phyloP scores from a whole-genome alignment of 768 basidiomycete genomes.

The Termitomyces bulborhizus region DNA sequence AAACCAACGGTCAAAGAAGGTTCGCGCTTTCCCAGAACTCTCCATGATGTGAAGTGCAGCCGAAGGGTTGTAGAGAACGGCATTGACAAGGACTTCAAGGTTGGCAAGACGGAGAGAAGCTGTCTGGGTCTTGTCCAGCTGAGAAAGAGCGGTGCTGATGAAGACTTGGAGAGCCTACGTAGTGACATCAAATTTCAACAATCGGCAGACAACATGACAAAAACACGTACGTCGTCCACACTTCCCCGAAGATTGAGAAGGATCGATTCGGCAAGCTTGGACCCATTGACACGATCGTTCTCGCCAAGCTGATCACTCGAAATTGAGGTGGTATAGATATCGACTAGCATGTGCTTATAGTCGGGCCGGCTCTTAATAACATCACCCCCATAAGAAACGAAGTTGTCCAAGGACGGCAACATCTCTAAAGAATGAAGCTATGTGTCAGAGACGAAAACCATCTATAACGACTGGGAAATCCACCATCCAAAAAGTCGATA shows the following conservation, averaged over 20 bases:
- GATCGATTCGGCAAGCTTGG: conserved; percentile 78
- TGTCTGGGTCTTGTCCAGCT: conserved; percentile 59
- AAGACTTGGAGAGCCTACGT: conserved; percentile 58
- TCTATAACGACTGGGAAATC: conserved; percentile 13
- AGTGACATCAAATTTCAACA: conserved; percentile 2
- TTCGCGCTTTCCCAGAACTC: conserved; percentile 50
- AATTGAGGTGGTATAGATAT: conserved; percentile 77
- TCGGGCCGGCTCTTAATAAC: conserved; percentile 65
- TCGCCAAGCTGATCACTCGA: conserved; percentile 71
- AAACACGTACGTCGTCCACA: conserved; percentile 62
- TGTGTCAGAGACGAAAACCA: not conserved
- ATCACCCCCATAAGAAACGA: conserved; percentile 77
- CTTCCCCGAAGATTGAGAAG: conserved; percentile 74
- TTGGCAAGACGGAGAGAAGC: conserved; percentile 65
- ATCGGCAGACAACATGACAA: not conserved
- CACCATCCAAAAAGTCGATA: conserved; percentile 83
- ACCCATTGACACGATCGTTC: conserved; percentile 77
- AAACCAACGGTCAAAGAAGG: conserved; percentile 88
- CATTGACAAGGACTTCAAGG: conserved; percentile 78
- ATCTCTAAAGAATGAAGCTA: conserved; percentile 49
- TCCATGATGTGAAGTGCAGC: conserved; percentile 77
- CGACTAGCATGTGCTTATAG: conserved; percentile 75
- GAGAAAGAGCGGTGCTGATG: conserved; percentile 51
- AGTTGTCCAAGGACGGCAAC: conserved; percentile 85
- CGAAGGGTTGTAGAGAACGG: conserved; percentile 77